These are phyloP conservation scores for Pseudozyma tsukubaensis DNA, from an alignment of 1,284 basidiomycete species.

Conservation along the genomic window DNA sequence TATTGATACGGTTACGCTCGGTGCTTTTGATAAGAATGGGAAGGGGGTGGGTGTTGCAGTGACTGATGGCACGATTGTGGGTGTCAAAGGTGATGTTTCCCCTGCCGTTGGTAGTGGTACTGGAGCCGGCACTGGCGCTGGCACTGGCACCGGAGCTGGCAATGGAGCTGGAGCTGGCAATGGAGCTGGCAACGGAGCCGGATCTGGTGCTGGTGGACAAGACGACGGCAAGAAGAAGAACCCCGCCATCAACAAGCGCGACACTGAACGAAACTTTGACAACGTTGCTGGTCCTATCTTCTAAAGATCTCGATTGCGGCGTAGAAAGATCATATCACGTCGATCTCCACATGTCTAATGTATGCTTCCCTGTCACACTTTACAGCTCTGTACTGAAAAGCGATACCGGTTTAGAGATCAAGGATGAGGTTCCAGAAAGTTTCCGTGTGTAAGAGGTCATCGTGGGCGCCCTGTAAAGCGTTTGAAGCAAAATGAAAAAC, in stretches of 20 bases:
- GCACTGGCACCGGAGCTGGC: neutral
- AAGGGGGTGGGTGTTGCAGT: constrained; percentile 2
- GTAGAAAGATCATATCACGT: too few species aligned
- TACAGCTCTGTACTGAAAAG: too few species aligned
- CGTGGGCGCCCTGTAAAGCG: constrained; percentile 29
- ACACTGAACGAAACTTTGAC: neutral
- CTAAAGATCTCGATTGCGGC: constrained; percentile 1
- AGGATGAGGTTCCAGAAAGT: constrained; percentile 38
- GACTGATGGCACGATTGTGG: neutral
- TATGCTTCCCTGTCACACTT: too few species aligned
- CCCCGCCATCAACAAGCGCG: neutral
- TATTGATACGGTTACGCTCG: constrained; percentile 32
- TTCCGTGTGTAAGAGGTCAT: constrained; percentile 33
- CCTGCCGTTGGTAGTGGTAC: neutral
- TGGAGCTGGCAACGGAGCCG: neutral
- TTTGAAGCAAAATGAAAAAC: neutral
- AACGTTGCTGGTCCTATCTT: constrained; percentile 18
- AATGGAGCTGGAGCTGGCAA: too few species aligned
- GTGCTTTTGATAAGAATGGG: constrained; percentile 17
- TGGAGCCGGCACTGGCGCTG: neutral
- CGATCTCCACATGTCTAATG: too few species aligned
- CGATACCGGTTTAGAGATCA: too few species aligned
- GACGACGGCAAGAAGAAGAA: constrained; percentile 4
- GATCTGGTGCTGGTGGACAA: neutral
- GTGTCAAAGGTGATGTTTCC: neutral